Percentiles rank a stretch among this genome's conserved stretches.
These are phyloP conservation scores for Tuber aestivum DNA, from an alignment of 495 filamentous ascomycete species.

Conservation along the genomic window DNA sequence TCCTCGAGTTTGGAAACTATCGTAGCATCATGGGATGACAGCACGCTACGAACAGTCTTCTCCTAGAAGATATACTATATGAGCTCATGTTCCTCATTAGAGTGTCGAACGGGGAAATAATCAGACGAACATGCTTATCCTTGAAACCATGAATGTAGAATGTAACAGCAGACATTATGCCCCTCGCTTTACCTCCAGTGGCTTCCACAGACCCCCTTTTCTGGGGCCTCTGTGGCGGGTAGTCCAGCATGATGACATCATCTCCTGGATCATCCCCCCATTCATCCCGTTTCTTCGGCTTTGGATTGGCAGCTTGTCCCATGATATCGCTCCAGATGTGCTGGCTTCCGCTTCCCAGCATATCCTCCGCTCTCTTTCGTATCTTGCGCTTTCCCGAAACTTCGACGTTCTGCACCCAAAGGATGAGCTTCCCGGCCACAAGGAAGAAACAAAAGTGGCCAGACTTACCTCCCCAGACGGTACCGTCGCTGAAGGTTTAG, in stretches of 20 bases:
- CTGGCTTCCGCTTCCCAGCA: conserved; percentile 69
- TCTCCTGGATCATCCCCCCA: conserved; percentile 43
- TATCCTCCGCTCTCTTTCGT: conserved; percentile 71
- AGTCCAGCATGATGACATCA: conserved; percentile 11
- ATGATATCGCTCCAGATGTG: conserved; percentile 86
- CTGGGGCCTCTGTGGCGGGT: neutral
- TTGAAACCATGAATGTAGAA: conserved; percentile 36
- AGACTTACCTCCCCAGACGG: conserved; percentile 46
- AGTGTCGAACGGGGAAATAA: neutral
- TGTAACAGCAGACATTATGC: conserved; percentile 19
- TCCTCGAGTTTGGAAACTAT: conserved; percentile 47
- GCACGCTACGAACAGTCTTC: conserved; percentile 47
- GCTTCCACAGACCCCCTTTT: neutral
- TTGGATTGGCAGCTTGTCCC: conserved; percentile 46
- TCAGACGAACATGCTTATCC: conserved; percentile 32
- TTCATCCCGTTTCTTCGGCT: conserved; percentile 44
- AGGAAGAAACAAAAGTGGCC: conserved; percentile 43
- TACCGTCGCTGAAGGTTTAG: conserved; percentile 56
- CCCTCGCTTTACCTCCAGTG: conserved; percentile 6
- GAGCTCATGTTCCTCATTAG: conserved; percentile 2
- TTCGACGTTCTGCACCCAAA: neutral
- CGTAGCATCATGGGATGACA: conserved; percentile 52
- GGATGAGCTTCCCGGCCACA: conserved; percentile 25
- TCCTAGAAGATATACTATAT: conserved; percentile 15
- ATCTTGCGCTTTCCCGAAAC: conserved; percentile 59